These are phyloP conservation scores for Calvatia gigantea DNA, from an alignment of 768 basidiomycete species.

Conservation along the genomic window DNA sequence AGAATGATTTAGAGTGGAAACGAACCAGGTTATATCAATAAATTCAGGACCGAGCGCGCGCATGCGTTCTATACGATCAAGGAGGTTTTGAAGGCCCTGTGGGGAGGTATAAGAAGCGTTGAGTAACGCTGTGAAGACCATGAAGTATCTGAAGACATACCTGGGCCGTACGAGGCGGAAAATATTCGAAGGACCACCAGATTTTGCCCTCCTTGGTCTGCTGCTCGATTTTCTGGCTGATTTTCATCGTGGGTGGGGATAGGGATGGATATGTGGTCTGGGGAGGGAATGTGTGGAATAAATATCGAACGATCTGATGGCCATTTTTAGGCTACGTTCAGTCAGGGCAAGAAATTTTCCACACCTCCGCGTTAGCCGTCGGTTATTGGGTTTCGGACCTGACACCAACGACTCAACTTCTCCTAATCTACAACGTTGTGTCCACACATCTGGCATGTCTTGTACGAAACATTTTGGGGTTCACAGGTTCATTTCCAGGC, in stretches of 20 bases:
- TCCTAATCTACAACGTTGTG: not conserved
- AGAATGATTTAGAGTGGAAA: not conserved
- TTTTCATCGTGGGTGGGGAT: constrained; percentile 65
- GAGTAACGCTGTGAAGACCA: constrained; percentile 1
- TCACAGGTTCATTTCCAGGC: not conserved
- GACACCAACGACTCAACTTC: not conserved
- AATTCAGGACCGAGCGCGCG: constrained; percentile 93
- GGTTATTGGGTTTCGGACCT: not conserved
- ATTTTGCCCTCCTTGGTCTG: constrained; percentile 80
- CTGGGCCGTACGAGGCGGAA: constrained; percentile 94
- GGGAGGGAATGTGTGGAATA: constrained; percentile 20
- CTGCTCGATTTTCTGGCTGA: constrained; percentile 89
- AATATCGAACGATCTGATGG: constrained; percentile 15
- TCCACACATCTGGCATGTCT: not conserved
- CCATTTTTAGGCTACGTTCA: constrained; percentile 25
- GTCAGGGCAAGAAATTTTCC: constrained; percentile 14
- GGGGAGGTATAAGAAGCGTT: constrained; percentile 1
- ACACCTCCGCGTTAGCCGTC: not conserved
- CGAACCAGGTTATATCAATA: constrained; percentile 94
- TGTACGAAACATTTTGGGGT: not conserved
- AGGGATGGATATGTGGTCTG: constrained; percentile 15
- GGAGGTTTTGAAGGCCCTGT: constrained; percentile 90
- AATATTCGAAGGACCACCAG: constrained; percentile 99
- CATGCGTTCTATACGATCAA: constrained; percentile 99
- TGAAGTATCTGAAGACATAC: constrained; percentile 33